Conservation (phyloP, 2,329 filamentous ascomycete species). For the Epichloe hybrida region DNA sequence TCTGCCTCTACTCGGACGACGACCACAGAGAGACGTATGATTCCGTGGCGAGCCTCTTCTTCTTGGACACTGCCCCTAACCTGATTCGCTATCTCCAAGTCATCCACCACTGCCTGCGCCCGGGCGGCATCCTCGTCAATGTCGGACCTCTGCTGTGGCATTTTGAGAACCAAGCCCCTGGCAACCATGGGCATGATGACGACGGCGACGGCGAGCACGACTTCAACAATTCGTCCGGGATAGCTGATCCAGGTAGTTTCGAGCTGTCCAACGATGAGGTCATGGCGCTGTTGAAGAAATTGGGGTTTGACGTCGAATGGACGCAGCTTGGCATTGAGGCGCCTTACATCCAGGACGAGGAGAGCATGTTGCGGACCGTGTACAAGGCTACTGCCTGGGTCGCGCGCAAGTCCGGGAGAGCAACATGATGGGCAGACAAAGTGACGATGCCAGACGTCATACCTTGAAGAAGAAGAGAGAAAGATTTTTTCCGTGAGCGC, state of each 20-base stretch:
- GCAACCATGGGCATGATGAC: conserved; percentile 38
- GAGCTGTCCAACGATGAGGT: conserved; percentile 88
- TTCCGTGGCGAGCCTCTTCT: conserved; percentile 82
- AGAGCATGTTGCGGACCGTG: conserved; percentile 74
- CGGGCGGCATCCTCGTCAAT: conserved; percentile 76
- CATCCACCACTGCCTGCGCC: conserved; percentile 61
- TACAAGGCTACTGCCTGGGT: conserved; percentile 80
- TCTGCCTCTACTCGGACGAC: conserved; percentile 63
- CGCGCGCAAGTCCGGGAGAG: conserved; percentile 49
- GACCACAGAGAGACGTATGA: conserved; percentile 54
- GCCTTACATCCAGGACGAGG: conserved; percentile 75
- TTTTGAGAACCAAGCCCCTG: conserved; percentile 63
- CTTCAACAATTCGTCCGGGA: conserved; percentile 44
- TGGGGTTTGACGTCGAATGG: conserved; percentile 65
- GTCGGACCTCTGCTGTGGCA: conserved; percentile 90
- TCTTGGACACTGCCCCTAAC: conserved; percentile 94
- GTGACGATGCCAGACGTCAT: neutral
- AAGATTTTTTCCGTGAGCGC: neutral
- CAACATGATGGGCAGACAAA: neutral
- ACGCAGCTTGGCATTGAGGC: conserved; percentile 47
- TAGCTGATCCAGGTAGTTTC: conserved; percentile 79
- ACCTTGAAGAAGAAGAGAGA: too few relatives aligned
- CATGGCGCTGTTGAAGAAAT: conserved; percentile 52
- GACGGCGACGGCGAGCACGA: conserved; percentile 38
- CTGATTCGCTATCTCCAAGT: conserved; percentile 80